These are phyloP conservation scores for Nannizzia gypsea DNA, from an alignment of 2,329 filamentous ascomycete genomes.

Conservation along the genomic window DNA sequence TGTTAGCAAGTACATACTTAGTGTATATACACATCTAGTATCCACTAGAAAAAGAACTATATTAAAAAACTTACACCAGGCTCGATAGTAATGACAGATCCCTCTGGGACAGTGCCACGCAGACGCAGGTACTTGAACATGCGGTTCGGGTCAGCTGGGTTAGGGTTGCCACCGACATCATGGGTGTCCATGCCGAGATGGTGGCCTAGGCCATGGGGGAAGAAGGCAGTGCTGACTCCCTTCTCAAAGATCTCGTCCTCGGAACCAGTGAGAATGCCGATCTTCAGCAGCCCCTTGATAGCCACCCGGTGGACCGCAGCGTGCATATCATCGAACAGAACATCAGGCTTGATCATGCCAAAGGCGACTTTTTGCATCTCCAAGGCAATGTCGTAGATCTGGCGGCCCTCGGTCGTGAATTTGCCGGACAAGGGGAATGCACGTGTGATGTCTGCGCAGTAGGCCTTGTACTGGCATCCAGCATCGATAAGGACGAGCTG, in stretches of 20 bases:
- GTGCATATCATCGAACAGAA: constrained; percentile 60
- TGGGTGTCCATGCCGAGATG: constrained; percentile 90
- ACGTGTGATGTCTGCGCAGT: constrained; percentile 81
- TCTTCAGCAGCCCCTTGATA: constrained; percentile 53
- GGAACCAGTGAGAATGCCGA: constrained; percentile 58
- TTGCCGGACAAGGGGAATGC: constrained; percentile 66
- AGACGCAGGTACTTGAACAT: constrained; percentile 83
- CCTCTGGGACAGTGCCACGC: constrained; percentile 59
- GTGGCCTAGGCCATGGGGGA: constrained; percentile 83
- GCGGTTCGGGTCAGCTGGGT: constrained; percentile 65
- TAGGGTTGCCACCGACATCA: constrained; percentile 62
- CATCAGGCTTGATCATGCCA: constrained; percentile 53
- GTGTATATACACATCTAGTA: too few relatives aligned
- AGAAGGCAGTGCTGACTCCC: constrained; percentile 77
- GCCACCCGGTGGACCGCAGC: constrained; percentile 61
- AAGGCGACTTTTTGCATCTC: constrained; percentile 72
- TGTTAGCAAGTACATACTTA: background rate
- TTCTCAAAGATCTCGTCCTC: constrained; percentile 62
- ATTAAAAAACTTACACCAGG: constrained; percentile 54
- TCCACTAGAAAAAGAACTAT: too few relatives aligned
- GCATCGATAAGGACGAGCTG: constrained; percentile 77
- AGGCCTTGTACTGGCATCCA: constrained; percentile 71
- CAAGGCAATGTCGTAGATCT: constrained; percentile 66
- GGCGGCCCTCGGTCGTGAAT: constrained; percentile 56
- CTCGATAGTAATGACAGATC: constrained; percentile 85